Base-by-base conservation (phyloP, 139 green algal species). In the Chlorella sp. region DNA sequence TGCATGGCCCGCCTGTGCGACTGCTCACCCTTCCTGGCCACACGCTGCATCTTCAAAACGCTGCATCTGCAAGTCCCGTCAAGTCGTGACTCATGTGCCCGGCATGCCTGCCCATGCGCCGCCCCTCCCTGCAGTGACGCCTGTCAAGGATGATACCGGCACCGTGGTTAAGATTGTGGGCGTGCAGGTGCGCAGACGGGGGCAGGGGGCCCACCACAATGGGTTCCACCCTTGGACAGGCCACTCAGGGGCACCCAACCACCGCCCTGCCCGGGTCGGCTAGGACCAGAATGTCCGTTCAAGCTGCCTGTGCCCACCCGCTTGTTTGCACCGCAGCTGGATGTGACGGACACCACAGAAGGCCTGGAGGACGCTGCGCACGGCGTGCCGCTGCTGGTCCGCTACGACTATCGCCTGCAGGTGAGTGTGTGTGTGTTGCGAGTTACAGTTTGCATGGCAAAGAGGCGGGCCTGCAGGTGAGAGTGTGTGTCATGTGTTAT, bases 321-420 rank as follows among this genome's bases (percentile, higher is more conserved):
- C n/a, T n/a, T n/a, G n/a, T n/a, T n/a, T n/a, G 40, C 70, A 1
- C 22, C 44, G 43, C 72, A 78, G 77, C 95, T 99, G 67, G 97
- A 99, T 87, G 96, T 99, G 38, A 99, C 96, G 19, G 92, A 92
- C 90, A 96, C 95, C 46, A 99, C 97, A 40, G 97, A 99, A 92
- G 81, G 81, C 4, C 89, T 91, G 36, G 87, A 89, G 34, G 90
- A 95, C 65, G 83, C 86, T 30, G 43, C 72, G n/a, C 43, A 70
- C 9, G 81, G 81, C 67, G 81, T 86, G 72, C 81, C 81, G n/a
- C 11, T 86, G 56, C 81, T 86, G 40, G 72, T 86, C 20, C 81
- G 77, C 40, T 86, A 86, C 56, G 81, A 86, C 70, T 58, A 78
- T 40, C 51, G 81, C 72, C 22, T 78, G 72, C 72, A 60, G 43